A percentile compares a stretch with the other conserved stretches of the same genome.
Evolutionary conservation across 1,284 basidiomycete species (phyloP).

Genomic region (Sporisorium sorghi): DNA sequence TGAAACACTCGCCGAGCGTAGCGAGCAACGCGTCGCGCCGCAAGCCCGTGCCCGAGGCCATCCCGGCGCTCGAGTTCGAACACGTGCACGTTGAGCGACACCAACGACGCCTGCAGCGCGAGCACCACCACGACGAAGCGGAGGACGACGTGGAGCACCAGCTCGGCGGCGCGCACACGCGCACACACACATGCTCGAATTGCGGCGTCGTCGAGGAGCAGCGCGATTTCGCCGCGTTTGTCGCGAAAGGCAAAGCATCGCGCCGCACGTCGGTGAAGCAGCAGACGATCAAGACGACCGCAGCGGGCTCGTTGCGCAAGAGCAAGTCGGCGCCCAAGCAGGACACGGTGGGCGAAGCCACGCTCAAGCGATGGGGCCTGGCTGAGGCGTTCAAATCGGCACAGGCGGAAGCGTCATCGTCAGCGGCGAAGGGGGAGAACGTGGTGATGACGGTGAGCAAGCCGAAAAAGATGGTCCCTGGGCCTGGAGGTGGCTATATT

Average conservation of each 20-base stretch:
- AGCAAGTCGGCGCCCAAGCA: conserved; percentile 13
- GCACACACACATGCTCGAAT: conserved; percentile 30
- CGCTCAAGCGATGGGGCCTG: conserved; percentile 43
- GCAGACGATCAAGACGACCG: conserved; percentile 17
- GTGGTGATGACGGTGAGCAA: conserved; percentile 16
- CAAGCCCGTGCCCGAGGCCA: conserved; percentile 25
- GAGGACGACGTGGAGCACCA: conserved; percentile 25
- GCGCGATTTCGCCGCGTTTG: conserved; percentile 41
- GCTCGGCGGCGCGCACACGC: conserved; percentile 18
- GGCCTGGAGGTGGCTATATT: conserved; percentile 57
- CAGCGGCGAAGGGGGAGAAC: neutral
- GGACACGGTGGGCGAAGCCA: conserved; percentile 28
- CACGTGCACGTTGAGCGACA: conserved; percentile 16
- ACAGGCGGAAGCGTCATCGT: neutral
- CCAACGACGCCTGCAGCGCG: neutral
- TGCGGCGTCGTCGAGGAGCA: conserved; percentile 20
- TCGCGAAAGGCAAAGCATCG: conserved; percentile 43
- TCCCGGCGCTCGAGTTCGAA: conserved; percentile 25
- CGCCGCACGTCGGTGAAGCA: conserved; percentile 27
- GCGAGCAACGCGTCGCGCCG: conserved; percentile 9
- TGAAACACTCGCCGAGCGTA: conserved; percentile 20
- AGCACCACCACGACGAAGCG: neutral
- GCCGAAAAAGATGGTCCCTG: conserved; percentile 59
- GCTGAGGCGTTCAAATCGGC: conserved; percentile 40
- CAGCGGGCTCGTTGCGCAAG: conserved; percentile 24